Evolutionary conservation across 176 grass and related monocot species (phyloP).

Genomic region (Echinochloa phyllopogon): DNA sequence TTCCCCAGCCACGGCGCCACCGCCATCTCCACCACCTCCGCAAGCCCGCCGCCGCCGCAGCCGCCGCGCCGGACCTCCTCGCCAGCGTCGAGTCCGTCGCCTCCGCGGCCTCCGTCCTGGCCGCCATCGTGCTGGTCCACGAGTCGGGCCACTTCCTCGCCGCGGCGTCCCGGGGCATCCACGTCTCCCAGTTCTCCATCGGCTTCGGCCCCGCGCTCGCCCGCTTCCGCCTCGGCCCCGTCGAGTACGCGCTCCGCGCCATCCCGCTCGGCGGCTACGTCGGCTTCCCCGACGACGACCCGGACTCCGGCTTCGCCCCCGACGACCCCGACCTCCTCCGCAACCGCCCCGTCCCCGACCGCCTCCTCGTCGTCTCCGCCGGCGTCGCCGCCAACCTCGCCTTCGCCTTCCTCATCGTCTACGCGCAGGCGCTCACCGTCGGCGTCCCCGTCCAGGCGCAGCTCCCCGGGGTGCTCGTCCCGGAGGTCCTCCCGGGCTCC

Average conservation of each 20-base stretch:
- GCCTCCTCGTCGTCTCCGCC: conserved; percentile 84
- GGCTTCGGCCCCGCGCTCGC: conserved; percentile 88
- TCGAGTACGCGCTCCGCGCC: conserved; percentile 94
- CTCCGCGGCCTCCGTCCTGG: conserved; percentile 82
- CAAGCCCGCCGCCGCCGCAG: conserved; percentile 15
- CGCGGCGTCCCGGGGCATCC: conserved; percentile 78
- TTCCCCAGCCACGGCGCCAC: neutral
- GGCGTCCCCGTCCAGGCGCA: conserved; percentile 83
- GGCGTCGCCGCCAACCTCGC: conserved; percentile 84
- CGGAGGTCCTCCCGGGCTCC: conserved; percentile 73
- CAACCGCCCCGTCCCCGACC: conserved; percentile 90
- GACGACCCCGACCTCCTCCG: conserved; percentile 91
- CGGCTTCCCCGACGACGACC: conserved; percentile 97
- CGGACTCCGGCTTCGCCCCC: conserved; percentile 66
- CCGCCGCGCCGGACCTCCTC: conserved; percentile 40
- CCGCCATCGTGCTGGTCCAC: conserved; percentile 87
- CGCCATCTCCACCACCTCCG: conserved; percentile 22
- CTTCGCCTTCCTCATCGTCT: conserved; percentile 89
- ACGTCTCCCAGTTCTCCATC: conserved; percentile 89
- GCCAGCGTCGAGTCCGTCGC: conserved; percentile 66
- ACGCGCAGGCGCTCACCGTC: conserved; percentile 75
- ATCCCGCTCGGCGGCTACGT: conserved; percentile 96
- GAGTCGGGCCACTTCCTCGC: conserved; percentile 91
- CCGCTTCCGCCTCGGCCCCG: conserved; percentile 66
- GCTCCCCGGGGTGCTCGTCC: conserved; percentile 77